Evolutionary conservation across 192 early-diverging fungal genomes (phyloP).

Genomic region (Haplosporangium gracile): DNA sequence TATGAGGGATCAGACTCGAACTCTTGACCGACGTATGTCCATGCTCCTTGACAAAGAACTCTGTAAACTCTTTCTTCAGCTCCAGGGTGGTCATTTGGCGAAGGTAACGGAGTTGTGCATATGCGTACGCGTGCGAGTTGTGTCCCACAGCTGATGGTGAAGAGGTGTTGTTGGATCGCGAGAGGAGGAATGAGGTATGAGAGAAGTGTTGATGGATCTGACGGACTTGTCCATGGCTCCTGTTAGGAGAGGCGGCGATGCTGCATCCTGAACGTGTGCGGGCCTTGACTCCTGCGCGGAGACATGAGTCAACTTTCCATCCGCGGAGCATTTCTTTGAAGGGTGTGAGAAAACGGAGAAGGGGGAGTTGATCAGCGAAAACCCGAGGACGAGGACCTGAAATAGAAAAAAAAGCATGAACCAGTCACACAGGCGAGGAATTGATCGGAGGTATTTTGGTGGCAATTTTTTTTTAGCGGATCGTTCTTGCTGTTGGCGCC

Average conservation of each 20-base stretch:
- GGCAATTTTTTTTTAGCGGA: not conserved
- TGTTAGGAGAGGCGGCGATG: not conserved
- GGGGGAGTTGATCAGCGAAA: not conserved
- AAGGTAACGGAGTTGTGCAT: conserved; percentile 27
- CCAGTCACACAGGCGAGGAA: not conserved
- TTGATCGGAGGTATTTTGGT: not conserved
- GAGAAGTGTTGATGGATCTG: not conserved
- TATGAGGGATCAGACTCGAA: conserved; percentile 66
- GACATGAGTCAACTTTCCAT: conserved; percentile 3
- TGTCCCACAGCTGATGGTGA: not conserved
- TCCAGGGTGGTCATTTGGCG: conserved; percentile 59
- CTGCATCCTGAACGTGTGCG: conserved; percentile 8
- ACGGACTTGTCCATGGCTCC: not conserved
- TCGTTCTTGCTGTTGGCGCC: too few species aligned
- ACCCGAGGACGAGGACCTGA: not conserved
- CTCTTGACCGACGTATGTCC: conserved; percentile 58
- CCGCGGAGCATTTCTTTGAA: not conserved
- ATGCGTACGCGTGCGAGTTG: not conserved
- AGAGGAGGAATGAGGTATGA: not conserved
- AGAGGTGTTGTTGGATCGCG: not conserved
- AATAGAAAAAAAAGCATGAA: not conserved
- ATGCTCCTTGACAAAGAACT: conserved; percentile 62
- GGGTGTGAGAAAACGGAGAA: not conserved
- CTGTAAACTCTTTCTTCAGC: conserved; percentile 58
- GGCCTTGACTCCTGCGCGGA: not conserved